A percentile compares a stretch with the other conserved stretches of the same genome.
Evolutionary conservation across 2,329 filamentous ascomycete genomes (phyloP).

Genomic region (Cytospora schulzeri): DNA sequence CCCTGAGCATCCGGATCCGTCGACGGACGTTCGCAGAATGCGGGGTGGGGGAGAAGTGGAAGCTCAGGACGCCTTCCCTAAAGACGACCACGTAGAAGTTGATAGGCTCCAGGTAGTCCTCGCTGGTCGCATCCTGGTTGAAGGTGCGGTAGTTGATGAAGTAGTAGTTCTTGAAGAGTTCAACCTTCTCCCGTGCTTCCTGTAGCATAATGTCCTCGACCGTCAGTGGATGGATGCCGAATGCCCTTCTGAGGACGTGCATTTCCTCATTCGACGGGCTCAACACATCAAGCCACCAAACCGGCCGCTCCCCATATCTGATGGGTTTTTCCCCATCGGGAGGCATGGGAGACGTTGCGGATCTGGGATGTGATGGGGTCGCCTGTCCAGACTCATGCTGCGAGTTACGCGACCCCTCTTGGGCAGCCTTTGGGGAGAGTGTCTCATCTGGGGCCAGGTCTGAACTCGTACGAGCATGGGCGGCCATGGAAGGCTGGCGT

Average conservation of each 20-base stretch:
- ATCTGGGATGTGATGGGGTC: slow-evolving; percentile 50
- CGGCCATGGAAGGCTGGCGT: slow-evolving; percentile 32
- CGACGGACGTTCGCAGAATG: slow-evolving; percentile 95
- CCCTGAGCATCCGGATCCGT: slow-evolving; percentile 87
- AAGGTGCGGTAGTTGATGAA: slow-evolving; percentile 99
- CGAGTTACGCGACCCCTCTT: slow-evolving; percentile 32
- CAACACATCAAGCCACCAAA: slow-evolving; percentile 95
- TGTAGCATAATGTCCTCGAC: slow-evolving; percentile 97
- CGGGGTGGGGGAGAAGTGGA: slow-evolving; percentile 95
- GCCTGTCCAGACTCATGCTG: slow-evolving; percentile 47
- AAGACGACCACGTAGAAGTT: slow-evolving; percentile 99
- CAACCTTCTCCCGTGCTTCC: slow-evolving; percentile 96
- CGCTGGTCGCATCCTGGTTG: slow-evolving; percentile 87
- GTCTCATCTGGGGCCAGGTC: slow-evolving; percentile 31
- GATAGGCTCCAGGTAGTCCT: slow-evolving; percentile 90
- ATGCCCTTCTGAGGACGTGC: slow-evolving; percentile 88
- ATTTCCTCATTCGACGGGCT: slow-evolving; percentile 93
- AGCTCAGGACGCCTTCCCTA: slow-evolving; percentile 90
- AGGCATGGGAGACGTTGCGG: slow-evolving; percentile 36
- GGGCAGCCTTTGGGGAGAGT: slow-evolving; percentile 33
- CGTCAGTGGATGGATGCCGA: slow-evolving; percentile 93
- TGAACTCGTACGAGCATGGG: slow-evolving; percentile 31
- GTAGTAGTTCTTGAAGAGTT: slow-evolving; percentile 96
- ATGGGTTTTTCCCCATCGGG: slow-evolving; percentile 37
- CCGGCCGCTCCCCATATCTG: slow-evolving; percentile 77